These are phyloP conservation scores for Torulaspora maleeae DNA, from an alignment of 805 yeast genomes.

Conservation along the genomic window DNA sequence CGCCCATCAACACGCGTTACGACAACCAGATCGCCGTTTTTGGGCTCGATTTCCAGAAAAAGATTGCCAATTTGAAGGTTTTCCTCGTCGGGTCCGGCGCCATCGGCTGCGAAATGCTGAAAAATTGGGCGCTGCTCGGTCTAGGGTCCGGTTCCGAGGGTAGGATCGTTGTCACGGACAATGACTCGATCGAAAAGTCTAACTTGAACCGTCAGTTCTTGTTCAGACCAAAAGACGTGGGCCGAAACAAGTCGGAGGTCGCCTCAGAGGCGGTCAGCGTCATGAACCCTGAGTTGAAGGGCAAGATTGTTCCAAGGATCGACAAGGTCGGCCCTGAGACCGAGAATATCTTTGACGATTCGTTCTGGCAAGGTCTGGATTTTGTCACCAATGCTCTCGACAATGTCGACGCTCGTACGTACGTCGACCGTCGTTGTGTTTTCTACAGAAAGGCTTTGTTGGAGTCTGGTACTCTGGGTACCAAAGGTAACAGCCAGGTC, in stretches of 20 bases:
- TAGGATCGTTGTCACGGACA: constrained; percentile 80
- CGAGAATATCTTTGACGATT: constrained; percentile 77
- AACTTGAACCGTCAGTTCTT: constrained; percentile 94
- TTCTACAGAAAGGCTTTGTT: constrained; percentile 85
- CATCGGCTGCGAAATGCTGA: constrained; percentile 97
- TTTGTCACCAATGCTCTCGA: constrained; percentile 95
- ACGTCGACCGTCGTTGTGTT: constrained; percentile 95
- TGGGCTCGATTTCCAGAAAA: constrained; percentile 72
- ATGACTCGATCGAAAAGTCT: constrained; percentile 91
- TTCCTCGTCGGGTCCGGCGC: constrained; percentile 98
- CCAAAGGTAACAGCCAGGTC: constrained; percentile 97
- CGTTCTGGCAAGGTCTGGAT: constrained; percentile 79
- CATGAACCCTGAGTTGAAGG: constrained; percentile 81
- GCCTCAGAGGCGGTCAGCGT: constrained; percentile 78
- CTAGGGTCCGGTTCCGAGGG: constrained; percentile 90
- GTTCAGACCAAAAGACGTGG: constrained; percentile 93
- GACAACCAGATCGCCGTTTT: constrained; percentile 95
- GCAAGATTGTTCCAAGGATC: constrained; percentile 67
- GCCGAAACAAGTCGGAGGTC: constrained; percentile 81
- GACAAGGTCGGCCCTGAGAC: constrained; percentile 95
- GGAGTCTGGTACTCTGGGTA: constrained; percentile 96
- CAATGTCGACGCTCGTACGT: constrained; percentile 95
- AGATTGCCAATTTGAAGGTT: constrained; percentile 69
- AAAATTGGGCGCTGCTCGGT: constrained; percentile 97
- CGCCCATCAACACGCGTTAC: constrained; percentile 76